Evolutionary conservation across 371 early-diverging fungal species (phyloP).

Genomic region (Funneliformis caledonium): DNA sequence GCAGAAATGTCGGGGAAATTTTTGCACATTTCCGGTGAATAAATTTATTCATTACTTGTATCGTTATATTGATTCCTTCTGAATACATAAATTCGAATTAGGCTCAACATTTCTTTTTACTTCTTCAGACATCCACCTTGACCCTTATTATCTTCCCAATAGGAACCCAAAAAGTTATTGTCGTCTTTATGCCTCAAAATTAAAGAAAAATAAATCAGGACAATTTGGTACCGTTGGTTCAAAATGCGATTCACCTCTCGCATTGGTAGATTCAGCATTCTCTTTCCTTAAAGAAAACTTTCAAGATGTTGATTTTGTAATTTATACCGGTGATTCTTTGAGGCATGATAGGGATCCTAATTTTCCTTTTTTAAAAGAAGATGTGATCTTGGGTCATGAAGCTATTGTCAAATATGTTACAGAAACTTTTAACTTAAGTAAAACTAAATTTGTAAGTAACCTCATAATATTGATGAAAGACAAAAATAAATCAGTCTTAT

Average conservation of each 20-base stretch:
- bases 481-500: neutral
- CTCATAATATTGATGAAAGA: neutral
- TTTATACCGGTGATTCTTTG: constrained; percentile 58
- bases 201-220: constrained; percentile 42
- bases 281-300: constrained; percentile 47
- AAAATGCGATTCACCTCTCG: constrained; percentile 50
- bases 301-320: constrained; percentile 52
- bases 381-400: constrained; percentile 48
- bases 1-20: constrained; percentile 44
- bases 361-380: constrained; percentile 41
- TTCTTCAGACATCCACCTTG: constrained; percentile 52
- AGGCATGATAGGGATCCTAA: constrained; percentile 55
- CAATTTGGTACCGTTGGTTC: constrained; percentile 51
- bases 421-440: constrained; percentile 44
- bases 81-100: neutral
- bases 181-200: constrained; percentile 40
- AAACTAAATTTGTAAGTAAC: constrained; percentile 42
- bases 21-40: constrained; percentile 52
- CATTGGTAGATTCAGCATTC: constrained; percentile 49
- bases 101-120: neutral
- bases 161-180: constrained; percentile 47
- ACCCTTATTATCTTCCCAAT: constrained; percentile 45
- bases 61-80: neutral
- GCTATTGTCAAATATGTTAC: constrained; percentile 45
- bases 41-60: no score